Evolutionary conservation across 2,329 filamentous ascomycete genomes (phyloP), one percentile per base, ranked within the genome.

Genomic region (Fusarium chuoi): DNA sequence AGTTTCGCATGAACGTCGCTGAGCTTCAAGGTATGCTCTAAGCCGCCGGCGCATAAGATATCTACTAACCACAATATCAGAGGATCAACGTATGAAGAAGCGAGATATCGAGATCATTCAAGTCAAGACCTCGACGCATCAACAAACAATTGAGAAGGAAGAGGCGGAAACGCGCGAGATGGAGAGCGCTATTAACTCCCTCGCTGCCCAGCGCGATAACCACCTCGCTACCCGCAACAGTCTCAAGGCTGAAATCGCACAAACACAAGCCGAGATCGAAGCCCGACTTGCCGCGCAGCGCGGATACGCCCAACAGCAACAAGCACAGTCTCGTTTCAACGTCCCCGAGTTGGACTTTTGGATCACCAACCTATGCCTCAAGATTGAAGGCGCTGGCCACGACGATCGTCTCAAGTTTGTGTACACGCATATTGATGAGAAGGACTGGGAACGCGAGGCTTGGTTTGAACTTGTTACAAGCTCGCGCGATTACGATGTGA

Each of bases 281-380:
- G 85, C 89, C 36, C 88, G 90, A 45, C 84, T 93, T 28, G 91
- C 92, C n/a, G 91, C 92, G 18, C 93, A 95, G 83, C 87, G 90
- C 58, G 89, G 89, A 71, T 91, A 94, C 80, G 91, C 93, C 54
- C 88, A 90, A 71, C 91, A 94, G 76, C 87, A 97, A 42, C 94
- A 97, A 78, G 89, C 92, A 5, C 96, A 98, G 84, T 90, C 93
- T 61, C 90, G 94, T 39, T 93, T 96, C 83, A 98, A 99, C 83
- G 89, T 94, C 48, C 96, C 96, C 0, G 96, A 99, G 85, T 88
- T 99, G 51, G 93, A 95, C 76, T 98, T 98, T 81, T 99, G 96
- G 96, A 93, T 97, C 81, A 93, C 92, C 62, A 96, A 96, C 80
- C 86, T 99, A 68, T 95, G 96, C 66, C 83, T 98, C 80, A 88